phyloP scores from a whole-genome alignment of 1,139 yeast species.

The Nakaseomyces nivariensis region DNA sequence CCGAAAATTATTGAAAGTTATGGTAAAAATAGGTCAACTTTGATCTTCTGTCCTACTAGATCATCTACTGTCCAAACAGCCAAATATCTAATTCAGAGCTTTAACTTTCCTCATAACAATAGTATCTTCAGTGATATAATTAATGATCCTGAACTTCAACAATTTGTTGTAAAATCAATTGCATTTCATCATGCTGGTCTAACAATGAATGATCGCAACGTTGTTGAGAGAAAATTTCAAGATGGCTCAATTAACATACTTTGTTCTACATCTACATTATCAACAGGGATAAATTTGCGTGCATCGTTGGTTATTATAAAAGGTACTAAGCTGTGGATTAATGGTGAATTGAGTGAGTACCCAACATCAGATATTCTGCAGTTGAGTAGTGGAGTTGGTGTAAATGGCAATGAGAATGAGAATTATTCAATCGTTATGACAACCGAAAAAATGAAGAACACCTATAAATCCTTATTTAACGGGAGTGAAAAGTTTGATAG shows the following conservation, averaged over 20 bases:
- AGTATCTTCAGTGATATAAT: conserved; percentile 7
- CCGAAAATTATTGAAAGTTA: conserved; percentile 29
- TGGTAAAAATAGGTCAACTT: conserved; percentile 35
- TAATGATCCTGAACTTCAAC: conserved; percentile 10
- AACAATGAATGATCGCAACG: conserved; percentile 35
- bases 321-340: conserved; percentile 52
- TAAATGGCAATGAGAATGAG: conserved; percentile 45
- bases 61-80: conserved; percentile 40
- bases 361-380: conserved; percentile 41
- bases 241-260: conserved; percentile 36
- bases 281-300: conserved; percentile 96
- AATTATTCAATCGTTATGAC: conserved; percentile 51
- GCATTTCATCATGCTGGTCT: conserved; percentile 56
- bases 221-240: conserved; percentile 38
- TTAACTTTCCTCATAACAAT: background rate
- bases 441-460: conserved; percentile 28
- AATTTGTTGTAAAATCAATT: conserved; percentile 31
- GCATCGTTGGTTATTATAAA: conserved; percentile 90
- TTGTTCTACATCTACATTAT: conserved; percentile 51
- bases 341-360: conserved; percentile 32
- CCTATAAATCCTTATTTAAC: conserved; percentile 36
- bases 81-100: conserved; percentile 28
- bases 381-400: conserved; percentile 50
- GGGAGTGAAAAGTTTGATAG: conserved; percentile 44
- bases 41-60: conserved; percentile 47